Conservation (phyloP, 441 rosid genomes). For the Bruguiera hainesii region DNA sequence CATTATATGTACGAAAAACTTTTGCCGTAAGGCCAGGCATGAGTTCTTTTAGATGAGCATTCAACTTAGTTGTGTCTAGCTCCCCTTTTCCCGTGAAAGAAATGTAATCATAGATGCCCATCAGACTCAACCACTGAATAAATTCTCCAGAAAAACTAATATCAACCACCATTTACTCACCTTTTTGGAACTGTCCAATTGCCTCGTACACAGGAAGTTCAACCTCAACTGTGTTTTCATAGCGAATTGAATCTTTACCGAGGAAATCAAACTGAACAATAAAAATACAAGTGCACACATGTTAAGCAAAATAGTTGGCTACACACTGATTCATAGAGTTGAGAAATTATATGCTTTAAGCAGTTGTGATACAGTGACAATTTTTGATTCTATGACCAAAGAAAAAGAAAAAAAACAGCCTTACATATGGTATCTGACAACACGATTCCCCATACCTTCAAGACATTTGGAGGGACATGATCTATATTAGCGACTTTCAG, state of each 20-base stretch:
- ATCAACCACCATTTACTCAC: slow-evolving; percentile 37
- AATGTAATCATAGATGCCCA: slow-evolving; percentile 15
- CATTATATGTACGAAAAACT: slow-evolving; percentile 98
- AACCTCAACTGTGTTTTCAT: slow-evolving; percentile 93
- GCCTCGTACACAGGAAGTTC: slow-evolving; percentile 72
- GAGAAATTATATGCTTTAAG: no score
- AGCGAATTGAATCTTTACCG: slow-evolving; percentile 99
- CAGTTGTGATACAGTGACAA: no score
- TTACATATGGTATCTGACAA: not conserved
- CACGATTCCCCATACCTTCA: slow-evolving; percentile 54
- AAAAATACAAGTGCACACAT: slow-evolving; percentile 6
- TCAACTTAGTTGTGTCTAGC: slow-evolving; percentile 87
- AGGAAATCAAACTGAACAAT: slow-evolving; percentile 93
- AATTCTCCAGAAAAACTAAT: not conserved
- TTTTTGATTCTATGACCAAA: no score
- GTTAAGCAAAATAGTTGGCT: slow-evolving; percentile 6
- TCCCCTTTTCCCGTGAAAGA: slow-evolving; percentile 53
- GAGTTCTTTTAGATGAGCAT: slow-evolving; percentile 13
- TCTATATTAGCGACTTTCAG: slow-evolving; percentile 92
- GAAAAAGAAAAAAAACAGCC: no score
- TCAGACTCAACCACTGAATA: slow-evolving; percentile 12
- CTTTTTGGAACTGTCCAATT: slow-evolving; percentile 77
- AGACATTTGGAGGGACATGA: slow-evolving; percentile 70
- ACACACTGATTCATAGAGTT: not conserved
- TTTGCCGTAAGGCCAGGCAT: slow-evolving; percentile 95